These are phyloP conservation scores for Lagenaria siceraria DNA, from an alignment of 306 rosid species.

Conservation along the genomic window DNA sequence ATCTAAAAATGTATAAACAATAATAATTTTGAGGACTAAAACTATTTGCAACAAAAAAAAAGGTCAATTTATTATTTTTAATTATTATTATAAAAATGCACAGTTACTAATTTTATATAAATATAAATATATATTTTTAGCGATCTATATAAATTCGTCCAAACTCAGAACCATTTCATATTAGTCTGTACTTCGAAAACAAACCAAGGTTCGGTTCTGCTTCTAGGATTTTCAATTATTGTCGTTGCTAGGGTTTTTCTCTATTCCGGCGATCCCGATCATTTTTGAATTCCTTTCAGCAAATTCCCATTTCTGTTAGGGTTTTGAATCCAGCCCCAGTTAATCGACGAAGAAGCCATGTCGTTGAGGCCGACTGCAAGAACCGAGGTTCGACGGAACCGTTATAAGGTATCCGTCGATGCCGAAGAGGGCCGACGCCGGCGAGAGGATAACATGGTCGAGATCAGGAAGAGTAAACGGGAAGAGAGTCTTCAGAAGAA, in stretches of 20 bases:
- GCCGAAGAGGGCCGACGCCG: conserved; percentile 71
- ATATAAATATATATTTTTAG: neutral
- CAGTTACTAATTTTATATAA: neutral
- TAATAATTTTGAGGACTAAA: too few species aligned
- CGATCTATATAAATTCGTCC: neutral
- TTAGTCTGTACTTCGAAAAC: neutral
- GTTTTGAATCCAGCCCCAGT: neutral
- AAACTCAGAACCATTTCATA: neutral
- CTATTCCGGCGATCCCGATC: neutral
- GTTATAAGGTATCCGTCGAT: conserved; percentile 71
- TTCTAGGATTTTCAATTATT: neutral
- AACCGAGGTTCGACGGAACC: conserved; percentile 68
- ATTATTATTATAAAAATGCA: too few species aligned
- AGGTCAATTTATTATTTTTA: too few species aligned
- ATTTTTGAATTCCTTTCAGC: neutral
- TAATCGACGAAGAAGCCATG: conserved; percentile 19
- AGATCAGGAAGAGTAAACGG: conserved; percentile 72
- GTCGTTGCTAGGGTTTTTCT: conserved; percentile 16
- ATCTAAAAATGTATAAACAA: too few species aligned
- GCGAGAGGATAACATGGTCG: conserved; percentile 67
- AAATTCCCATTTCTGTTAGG: neutral
- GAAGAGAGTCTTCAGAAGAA: conserved; percentile 68
- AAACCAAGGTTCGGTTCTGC: neutral
- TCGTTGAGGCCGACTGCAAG: conserved; percentile 60
- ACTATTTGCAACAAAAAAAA: too few species aligned